A percentile compares a stretch with the other conserved stretches of the same genome.
These are phyloP conservation scores for Trichoderma cornu-damae DNA, from an alignment of 2,329 filamentous ascomycete genomes.

Conservation along the genomic window DNA sequence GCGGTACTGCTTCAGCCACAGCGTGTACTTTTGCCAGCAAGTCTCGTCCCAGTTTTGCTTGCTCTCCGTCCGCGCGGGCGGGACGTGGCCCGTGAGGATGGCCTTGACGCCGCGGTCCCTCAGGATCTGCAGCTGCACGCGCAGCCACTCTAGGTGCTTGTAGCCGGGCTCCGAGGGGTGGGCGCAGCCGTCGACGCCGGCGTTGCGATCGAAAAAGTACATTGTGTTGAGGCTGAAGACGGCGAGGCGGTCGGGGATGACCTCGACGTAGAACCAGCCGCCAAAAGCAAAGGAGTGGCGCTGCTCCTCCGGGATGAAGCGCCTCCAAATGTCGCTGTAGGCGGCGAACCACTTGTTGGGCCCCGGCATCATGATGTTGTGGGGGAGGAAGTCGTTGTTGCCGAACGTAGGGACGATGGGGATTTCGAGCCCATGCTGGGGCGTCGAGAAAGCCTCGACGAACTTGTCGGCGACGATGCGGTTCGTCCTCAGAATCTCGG, in stretches of 20 bases:
- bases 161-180: conserved; percentile 77
- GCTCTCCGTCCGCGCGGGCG: conserved; percentile 76
- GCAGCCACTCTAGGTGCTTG: conserved; percentile 93
- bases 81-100: conserved; percentile 90
- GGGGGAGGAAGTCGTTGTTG: conserved; percentile 95
- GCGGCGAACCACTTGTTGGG: conserved; percentile 80
- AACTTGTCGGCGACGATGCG: conserved; percentile 71
- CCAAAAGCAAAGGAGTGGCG: conserved; percentile 85
- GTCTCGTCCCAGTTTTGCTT: conserved; percentile 94
- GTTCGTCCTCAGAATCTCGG: conserved; percentile 76
- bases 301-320: conserved; percentile 89
- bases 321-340: conserved; percentile 73
- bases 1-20: conserved; percentile 86
- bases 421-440: conserved; percentile 55
- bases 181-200: conserved; percentile 85
- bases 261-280: conserved; percentile 92
- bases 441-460: conserved; percentile 62
- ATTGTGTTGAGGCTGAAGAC: conserved; percentile 95
- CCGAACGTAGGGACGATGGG: conserved; percentile 88
- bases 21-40: conserved; percentile 95
- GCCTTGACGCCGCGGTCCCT: conserved; percentile 85
- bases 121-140: conserved; percentile 78
- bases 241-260: conserved; percentile 76
- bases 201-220: conserved; percentile 92
- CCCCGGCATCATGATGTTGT: conserved; percentile 83